Percentiles rank a stretch among this genome's conserved stretches.
Conservation (phyloP, 2,329 filamentous ascomycete species). For the Colletotrichum sp. region DNA sequence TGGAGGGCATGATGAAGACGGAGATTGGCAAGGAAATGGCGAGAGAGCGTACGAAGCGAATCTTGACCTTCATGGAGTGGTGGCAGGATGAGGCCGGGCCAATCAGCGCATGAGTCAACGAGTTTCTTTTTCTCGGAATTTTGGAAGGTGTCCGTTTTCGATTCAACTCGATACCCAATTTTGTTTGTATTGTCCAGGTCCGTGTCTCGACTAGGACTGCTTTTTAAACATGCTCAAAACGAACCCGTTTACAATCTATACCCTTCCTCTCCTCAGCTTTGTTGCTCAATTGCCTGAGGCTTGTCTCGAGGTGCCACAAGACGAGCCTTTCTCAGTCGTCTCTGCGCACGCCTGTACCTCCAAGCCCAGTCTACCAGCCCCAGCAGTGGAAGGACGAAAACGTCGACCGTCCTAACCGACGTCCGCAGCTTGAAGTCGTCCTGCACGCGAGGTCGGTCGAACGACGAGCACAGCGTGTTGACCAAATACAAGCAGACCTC, state of each 20-base stretch:
- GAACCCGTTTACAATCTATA: background rate
- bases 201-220: background rate
- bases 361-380: slow-evolving; percentile 14
- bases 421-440: slow-evolving; percentile 14
- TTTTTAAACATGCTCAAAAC: background rate
- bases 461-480: slow-evolving; percentile 10
- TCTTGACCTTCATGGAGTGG: slow-evolving; percentile 61
- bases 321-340: background rate
- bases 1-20: slow-evolving; percentile 72
- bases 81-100: slow-evolving; percentile 55
- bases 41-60: slow-evolving; percentile 54
- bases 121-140: background rate
- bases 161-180: slow-evolving; percentile 20
- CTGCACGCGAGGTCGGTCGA: slow-evolving; percentile 2
- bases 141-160: background rate
- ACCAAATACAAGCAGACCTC: slow-evolving; percentile 8
- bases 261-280: background rate
- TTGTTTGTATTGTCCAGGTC: background rate
- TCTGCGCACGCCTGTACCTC: slow-evolving; percentile 8
- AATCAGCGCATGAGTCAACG: background rate
- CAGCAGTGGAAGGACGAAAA: slow-evolving; percentile 8
- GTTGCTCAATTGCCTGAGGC: background rate
- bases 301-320: background rate
- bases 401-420: slow-evolving; percentile 2
- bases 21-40: slow-evolving; percentile 58